Evolutionary conservation across 495 filamentous ascomycete genomes (phyloP).

Genomic region (Cairneyella variabilis): DNA sequence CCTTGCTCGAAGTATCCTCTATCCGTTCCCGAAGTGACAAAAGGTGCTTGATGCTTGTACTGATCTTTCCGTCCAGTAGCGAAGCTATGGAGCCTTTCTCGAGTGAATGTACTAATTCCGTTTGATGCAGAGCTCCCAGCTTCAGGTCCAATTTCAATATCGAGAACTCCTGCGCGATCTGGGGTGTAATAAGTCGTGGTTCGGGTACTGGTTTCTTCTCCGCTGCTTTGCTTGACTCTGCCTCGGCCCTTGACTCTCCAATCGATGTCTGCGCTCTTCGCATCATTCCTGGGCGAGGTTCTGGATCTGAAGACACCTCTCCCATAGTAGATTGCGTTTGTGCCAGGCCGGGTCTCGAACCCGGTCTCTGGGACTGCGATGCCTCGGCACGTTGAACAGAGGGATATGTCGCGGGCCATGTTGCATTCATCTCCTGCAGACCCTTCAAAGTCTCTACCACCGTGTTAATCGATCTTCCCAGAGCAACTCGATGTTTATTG

Average conservation of each 20-base stretch:
- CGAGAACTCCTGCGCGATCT: constrained; percentile 94
- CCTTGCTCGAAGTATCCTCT: constrained; percentile 96
- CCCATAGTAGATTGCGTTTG: constrained; percentile 46
- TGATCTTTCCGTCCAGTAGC: constrained; percentile 88
- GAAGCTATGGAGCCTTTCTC: constrained; percentile 89
- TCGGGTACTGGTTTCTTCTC: constrained; percentile 52
- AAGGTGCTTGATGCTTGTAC: constrained; percentile 86
- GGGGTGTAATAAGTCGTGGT: constrained; percentile 77
- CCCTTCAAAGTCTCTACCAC: constrained; percentile 74
- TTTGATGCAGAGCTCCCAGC: constrained; percentile 76
- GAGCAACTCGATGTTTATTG: constrained; percentile 83
- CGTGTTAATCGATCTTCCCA: constrained; percentile 78
- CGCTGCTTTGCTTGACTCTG: constrained; percentile 69
- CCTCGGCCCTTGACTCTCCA: constrained; percentile 48
- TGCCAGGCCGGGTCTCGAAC: constrained; percentile 45
- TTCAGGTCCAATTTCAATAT: constrained; percentile 93
- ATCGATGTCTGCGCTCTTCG: constrained; percentile 70
- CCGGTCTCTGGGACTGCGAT: constrained; percentile 34
- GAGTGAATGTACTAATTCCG: constrained; percentile 92
- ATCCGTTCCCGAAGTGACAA: constrained; percentile 84
- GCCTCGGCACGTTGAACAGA: constrained; percentile 64
- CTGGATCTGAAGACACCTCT: constrained; percentile 31
- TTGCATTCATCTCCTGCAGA: constrained; percentile 81
- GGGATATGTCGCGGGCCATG: constrained; percentile 94
- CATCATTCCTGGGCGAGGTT: constrained; percentile 46